These are phyloP conservation scores for Puccinia horiana DNA, from an alignment of 1,284 basidiomycete genomes.

Conservation along the genomic window DNA sequence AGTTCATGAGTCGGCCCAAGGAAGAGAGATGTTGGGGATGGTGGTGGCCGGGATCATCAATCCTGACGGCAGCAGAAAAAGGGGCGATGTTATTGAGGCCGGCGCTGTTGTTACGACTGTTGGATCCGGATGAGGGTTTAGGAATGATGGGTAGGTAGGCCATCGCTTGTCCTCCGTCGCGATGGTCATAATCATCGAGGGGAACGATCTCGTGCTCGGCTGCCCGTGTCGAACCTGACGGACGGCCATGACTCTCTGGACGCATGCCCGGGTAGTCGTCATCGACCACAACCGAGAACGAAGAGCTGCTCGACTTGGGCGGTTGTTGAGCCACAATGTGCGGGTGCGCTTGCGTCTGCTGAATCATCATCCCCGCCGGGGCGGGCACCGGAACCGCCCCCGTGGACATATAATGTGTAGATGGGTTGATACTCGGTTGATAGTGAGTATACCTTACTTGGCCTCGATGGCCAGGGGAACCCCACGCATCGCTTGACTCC, in stretches of 20 bases:
- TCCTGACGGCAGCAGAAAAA: background rate
- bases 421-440: conserved; percentile 18
- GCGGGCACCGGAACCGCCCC: conserved; percentile 8
- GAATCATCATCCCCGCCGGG: background rate
- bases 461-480: conserved; percentile 15
- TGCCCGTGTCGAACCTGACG: background rate
- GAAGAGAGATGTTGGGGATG: conserved; percentile 30
- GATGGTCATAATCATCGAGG: conserved; percentile 42
- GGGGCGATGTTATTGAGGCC: too few species aligned
- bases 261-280: conserved; percentile 19
- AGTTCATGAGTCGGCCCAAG: conserved; percentile 36
- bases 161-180: conserved; percentile 48
- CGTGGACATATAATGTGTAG: conserved; percentile 32
- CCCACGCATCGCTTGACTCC: conserved; percentile 24
- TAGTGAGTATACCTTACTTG: conserved; percentile 27
- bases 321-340: background rate
- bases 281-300: conserved; percentile 35
- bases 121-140: conserved; percentile 28
- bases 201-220: conserved; percentile 38
- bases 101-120: background rate
- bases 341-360: conserved; percentile 6
- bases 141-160: conserved; percentile 48
- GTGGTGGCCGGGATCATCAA: conserved; percentile 6
- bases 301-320: background rate
- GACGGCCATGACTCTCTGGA: background rate